Evolutionary conservation across 2,329 filamentous ascomycete genomes (phyloP).

Genomic region (Samsoniella hepiali): DNA sequence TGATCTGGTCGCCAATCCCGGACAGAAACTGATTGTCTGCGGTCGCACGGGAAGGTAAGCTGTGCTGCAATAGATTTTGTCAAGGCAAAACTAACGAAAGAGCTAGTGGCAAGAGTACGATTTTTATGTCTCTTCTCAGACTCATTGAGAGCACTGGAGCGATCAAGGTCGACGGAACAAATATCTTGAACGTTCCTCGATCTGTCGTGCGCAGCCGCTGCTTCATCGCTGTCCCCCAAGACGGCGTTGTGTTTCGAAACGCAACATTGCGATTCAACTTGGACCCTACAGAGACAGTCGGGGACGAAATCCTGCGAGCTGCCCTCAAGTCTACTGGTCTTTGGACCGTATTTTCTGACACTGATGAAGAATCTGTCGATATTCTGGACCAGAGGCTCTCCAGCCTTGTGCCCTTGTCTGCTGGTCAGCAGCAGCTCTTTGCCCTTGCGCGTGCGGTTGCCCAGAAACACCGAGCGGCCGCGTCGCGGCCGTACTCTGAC

Average conservation of each 20-base stretch:
- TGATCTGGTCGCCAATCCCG: slow-evolving; percentile 19
- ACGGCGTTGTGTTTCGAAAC: slow-evolving; percentile 24
- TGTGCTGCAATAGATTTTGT: background rate
- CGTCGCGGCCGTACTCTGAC: slow-evolving; percentile 14
- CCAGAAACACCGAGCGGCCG: slow-evolving; percentile 21
- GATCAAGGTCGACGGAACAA: slow-evolving; percentile 30
- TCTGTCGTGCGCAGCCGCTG: slow-evolving; percentile 26
- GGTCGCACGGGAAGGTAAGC: slow-evolving; percentile 28
- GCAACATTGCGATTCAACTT: slow-evolving; percentile 25
- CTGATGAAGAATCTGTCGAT: background rate
- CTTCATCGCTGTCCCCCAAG: slow-evolving; percentile 33
- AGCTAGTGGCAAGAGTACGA: slow-evolving; percentile 27
- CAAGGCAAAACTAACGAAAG: slow-evolving; percentile 21
- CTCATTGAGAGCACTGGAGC: slow-evolving; percentile 24
- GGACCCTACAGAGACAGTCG: slow-evolving; percentile 20
- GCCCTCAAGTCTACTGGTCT: slow-evolving; percentile 20
- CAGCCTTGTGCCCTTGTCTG: slow-evolving; percentile 29
- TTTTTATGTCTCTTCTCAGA: slow-evolving; percentile 23
- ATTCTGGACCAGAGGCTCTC: slow-evolving; percentile 29
- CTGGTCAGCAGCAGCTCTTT: slow-evolving; percentile 34
- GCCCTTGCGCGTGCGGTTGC: slow-evolving; percentile 32
- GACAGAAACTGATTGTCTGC: slow-evolving; percentile 26
- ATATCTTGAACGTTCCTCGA: slow-evolving; percentile 25
- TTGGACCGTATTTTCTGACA: slow-evolving; percentile 15
- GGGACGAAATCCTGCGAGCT: slow-evolving; percentile 8